A percentile compares a stretch with the other conserved stretches of the same genome.
Conservation (phyloP, 805 yeast genomes). For the Phaffomyces antillensis region DNA sequence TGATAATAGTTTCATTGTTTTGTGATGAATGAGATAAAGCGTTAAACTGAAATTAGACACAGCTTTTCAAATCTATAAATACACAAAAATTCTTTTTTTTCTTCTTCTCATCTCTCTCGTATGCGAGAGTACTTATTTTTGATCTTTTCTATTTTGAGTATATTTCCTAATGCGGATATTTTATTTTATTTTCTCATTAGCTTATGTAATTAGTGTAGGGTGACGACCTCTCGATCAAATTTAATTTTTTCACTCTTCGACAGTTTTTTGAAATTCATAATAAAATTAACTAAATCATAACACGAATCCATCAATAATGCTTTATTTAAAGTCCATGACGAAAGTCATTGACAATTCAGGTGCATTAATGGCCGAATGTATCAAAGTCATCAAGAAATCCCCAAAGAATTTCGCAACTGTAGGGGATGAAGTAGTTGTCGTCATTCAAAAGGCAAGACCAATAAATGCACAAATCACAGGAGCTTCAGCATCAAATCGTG, state of each 20-base stretch:
- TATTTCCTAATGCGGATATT: not conserved
- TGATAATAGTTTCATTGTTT: not conserved
- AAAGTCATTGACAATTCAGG: constrained; percentile 95
- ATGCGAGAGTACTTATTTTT: too few species aligned
- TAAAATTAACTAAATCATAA: not conserved
- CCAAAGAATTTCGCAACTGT: constrained; percentile 77
- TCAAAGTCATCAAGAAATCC: constrained; percentile 85
- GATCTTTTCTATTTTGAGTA: too few species aligned
- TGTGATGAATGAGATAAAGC: too few species aligned
- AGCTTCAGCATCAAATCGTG: constrained; percentile 67
- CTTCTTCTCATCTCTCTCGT: too few species aligned
- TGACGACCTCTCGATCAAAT: not conserved
- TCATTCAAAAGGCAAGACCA: constrained; percentile 86
- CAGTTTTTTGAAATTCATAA: not conserved
- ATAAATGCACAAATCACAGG: constrained; percentile 65
- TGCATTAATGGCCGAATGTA: constrained; percentile 91
- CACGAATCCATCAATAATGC: constrained; percentile 40
- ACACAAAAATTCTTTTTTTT: too few species aligned
- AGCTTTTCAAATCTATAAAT: too few species aligned
- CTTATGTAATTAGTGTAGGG: not conserved
- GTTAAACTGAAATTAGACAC: too few species aligned
- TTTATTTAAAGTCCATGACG: constrained; percentile 78
- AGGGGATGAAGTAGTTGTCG: constrained; percentile 92
- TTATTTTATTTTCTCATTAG: not conserved
- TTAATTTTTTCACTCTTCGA: not conserved